Base-by-base conservation (phyloP, 352 stramenopile species). In the Stramenopiles sp. region DNA sequence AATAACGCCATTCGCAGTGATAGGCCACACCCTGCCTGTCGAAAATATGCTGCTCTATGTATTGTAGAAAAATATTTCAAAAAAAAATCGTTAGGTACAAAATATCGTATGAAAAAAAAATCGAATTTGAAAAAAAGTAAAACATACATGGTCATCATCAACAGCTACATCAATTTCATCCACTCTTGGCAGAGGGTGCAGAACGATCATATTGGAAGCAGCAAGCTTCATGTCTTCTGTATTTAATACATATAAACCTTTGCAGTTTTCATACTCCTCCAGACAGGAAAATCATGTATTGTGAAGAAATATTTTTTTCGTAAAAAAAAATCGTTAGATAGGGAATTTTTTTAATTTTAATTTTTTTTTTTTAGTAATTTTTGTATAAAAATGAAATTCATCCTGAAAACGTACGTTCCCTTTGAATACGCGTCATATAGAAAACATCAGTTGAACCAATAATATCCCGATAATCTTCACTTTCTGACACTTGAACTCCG, bases 1-100 rank as follows among this genome's bases (percentile, higher is more conserved):
- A 97, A 63, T 46, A 98, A 52, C 32, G 86, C 84, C 79, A 96
- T 96, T 51, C 86, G 70, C 44, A 91, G 73, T 57, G 79, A 94
- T 78, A 96, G 94, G 42, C 86, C 86, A 61, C 96, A 79, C 24
- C 52, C 52, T 10, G 75, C 58, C 36, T 71, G 68, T 36, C 59
- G 59, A 32, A 56, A 51, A 38, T 54, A 84, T 39, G 29, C 60
- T 61, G 38, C 65, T 48, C 28, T 54, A 47, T 19, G 71, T 48
- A 26, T 63, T 47, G 46, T 49, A 41, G n/a, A n/a, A n/a, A n/a
- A n/a, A n/a, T n/a, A n/a, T n/a, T n/a, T n/a, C n/a, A n/a, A n/a
- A n/a, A n/a, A n/a, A n/a, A n/a, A n/a, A n/a, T n/a, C n/a, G n/a
- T n/a, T n/a, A n/a, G n/a, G n/a, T n/a, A n/a, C n/a, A n/a, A n/a